Base-by-base conservation (phyloP, 202 grass and related monocot species). In the Zizania palustris region DNA sequence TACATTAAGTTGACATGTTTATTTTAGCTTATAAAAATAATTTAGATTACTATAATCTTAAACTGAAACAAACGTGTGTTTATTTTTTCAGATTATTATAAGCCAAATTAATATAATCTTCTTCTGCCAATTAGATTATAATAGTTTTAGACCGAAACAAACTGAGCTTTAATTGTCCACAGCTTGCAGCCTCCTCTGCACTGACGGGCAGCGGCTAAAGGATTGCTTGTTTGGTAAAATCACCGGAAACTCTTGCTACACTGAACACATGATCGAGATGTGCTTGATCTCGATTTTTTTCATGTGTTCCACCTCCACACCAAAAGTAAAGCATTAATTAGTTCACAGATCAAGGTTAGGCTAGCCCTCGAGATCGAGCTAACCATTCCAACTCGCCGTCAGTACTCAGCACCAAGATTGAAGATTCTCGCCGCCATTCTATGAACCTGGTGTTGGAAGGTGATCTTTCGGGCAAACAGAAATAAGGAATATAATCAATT, bases 211-310 rank as follows among this genome's bases (percentile, higher is more conserved):
- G n/a, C 66, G 58, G 57, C 66, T 84, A 5, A 37, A 9, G 51
- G 16, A n/a, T 56, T 42, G 5, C 58, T 42, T 49, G 58, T 53
- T 36, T 18, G 22, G n/a, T 59, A 59, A 57, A 28, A 67, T 74
- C 42, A 70, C 10, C 65, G 1, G 8, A 18, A 15, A 18, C 16
- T 54, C 15, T 56, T 34, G 22, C 61, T 43, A 38, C 68, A 73
- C 74, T 87, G n/a, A 79, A 69, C 62, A 74, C 74, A 83, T 33
- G 61, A 82, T 74, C 36, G 36, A 60, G 73, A 82, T 72, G 65
- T 75, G 67, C 62, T 16, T 44, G 22, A 40, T 76, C 39, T 38
- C 33, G 18, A 7, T 28, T 4, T 60, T 28, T 40, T 64, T 15
- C 0, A 0, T 11, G 14, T 46, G 0, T 13, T 13, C 45, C 11